Conservation (phyloP, 345 rosid genomes). For the Orychophragmus violaceus region DNA sequence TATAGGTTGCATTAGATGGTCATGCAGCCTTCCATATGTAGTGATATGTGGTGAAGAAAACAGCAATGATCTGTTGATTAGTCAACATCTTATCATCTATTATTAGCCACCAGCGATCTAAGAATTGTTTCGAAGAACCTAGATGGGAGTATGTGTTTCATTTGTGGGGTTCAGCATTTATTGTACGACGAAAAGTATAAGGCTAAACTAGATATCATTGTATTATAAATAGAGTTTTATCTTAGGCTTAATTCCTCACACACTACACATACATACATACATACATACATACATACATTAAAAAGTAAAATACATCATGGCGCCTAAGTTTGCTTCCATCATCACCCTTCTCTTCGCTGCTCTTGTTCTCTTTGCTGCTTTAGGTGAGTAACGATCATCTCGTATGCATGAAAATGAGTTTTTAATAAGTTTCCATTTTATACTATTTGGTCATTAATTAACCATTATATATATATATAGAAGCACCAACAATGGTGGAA, state of each 20-base stretch:
- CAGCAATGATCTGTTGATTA: background rate
- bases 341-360: background rate
- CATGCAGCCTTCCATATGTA: background rate
- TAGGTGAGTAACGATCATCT: slow-evolving; percentile 12
- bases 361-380: slow-evolving; percentile 21
- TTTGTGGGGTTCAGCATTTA: background rate
- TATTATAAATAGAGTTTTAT: background rate
- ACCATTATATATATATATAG: background rate
- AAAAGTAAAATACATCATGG: slow-evolving; percentile 1
- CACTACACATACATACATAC: background rate
- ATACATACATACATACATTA: no score
- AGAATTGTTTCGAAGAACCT: background rate
- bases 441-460: background rate
- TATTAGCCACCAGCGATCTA: background rate
- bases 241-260: background rate
- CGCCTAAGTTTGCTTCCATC: slow-evolving; percentile 18
- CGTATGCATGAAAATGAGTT: background rate
- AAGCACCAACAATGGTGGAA: slow-evolving; percentile 16
- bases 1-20: background rate
- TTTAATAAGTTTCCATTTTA: background rate
- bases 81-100: background rate
- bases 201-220: background rate
- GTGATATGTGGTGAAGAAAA: background rate
- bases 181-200: background rate
- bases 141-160: background rate